These are phyloP conservation scores for Tetradesmus lagerheimii DNA, from an alignment of 139 green algal genomes.

Conservation along the genomic window DNA sequence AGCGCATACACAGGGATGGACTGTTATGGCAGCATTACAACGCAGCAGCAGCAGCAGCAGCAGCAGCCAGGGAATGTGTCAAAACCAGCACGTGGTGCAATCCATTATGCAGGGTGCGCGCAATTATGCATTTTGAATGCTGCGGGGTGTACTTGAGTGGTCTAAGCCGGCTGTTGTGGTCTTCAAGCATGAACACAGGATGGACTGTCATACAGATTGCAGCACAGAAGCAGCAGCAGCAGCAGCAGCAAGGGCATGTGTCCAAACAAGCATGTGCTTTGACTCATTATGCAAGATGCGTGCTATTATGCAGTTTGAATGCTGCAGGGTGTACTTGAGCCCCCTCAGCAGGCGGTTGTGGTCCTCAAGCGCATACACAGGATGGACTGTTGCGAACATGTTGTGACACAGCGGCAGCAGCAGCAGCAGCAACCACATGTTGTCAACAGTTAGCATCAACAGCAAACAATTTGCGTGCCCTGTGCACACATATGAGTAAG, in stretches of 20 bases:
- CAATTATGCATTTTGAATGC: too few relatives aligned
- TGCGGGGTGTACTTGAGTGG: conserved; percentile 99
- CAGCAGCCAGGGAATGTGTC: not conserved
- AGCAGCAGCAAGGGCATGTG: not conserved
- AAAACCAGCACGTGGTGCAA: too few relatives aligned
- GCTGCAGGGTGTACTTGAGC: not conserved
- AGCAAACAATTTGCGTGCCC: too few relatives aligned
- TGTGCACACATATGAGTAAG: too few relatives aligned
- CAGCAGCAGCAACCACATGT: not conserved
- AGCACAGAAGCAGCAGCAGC: not conserved
- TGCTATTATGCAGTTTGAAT: too few relatives aligned
- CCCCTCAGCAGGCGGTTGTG: conserved; percentile 89
- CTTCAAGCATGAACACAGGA: conserved; percentile 91
- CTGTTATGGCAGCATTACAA: conserved; percentile 58
- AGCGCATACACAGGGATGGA: conserved; percentile 85
- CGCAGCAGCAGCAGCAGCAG: not conserved
- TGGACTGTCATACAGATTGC: conserved; percentile 64
- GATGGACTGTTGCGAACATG: conserved; percentile 71
- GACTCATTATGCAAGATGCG: too few relatives aligned
- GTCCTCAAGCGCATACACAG: conserved; percentile 92
- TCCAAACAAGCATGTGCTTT: too few relatives aligned
- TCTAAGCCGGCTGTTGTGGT: conserved; percentile 90
- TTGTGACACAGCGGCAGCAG: not conserved
- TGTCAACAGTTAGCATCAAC: too few relatives aligned
- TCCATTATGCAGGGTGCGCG: too few relatives aligned